Base-by-base conservation (phyloP, 805 yeast species). In the Kregervanrija delftensis region DNA sequence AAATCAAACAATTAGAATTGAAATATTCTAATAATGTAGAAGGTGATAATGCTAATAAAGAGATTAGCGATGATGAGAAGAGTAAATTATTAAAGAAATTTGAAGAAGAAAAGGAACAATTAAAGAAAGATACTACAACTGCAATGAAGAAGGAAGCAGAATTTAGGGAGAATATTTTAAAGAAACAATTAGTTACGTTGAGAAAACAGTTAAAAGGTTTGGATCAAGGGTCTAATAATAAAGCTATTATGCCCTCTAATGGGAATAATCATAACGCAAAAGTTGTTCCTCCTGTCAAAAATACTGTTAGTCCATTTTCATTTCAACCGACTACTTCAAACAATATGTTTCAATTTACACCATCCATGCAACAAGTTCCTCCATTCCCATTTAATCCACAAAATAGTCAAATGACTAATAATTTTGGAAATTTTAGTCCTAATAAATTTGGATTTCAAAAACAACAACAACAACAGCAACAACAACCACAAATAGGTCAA, bases 141-240 rank as follows among this genome's bases (percentile, higher is more conserved):
- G 74, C 76, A 22, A 73, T 77, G 37, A 74, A 76, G 41, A 76
- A 78, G 56, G 80, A 79, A 54, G 73, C 72, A 40, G 83, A 76
- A 47, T 73, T 83, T 60, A 74, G 79, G 52, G 71, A 73, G 45
- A 74, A 71, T 47, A 72, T 83, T 60, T 65, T 78, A 52, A 73
- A 71, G 52, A 68, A 69, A 50, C 79, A 74, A 58, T 64, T 76
- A n/a, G 79, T 74, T 37, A 72, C 71, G 42, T 65, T 76, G 30
- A 79, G 74, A 48, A 64, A 60, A 39, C 69, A 71, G 42, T 43
- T 60, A 33, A 56, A 59, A 32, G 51, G 34, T 37, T 56, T 32
- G 50, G 57, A 43, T 5, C 28, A 22, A 6, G 28, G 28, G 28
- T 22, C 28, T 22, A 22, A 22, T 22, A 22, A 22, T 22, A 22